These are phyloP conservation scores for Solanum gandarillasii DNA, from an alignment of 257 asterid species.

Conservation along the genomic window DNA sequence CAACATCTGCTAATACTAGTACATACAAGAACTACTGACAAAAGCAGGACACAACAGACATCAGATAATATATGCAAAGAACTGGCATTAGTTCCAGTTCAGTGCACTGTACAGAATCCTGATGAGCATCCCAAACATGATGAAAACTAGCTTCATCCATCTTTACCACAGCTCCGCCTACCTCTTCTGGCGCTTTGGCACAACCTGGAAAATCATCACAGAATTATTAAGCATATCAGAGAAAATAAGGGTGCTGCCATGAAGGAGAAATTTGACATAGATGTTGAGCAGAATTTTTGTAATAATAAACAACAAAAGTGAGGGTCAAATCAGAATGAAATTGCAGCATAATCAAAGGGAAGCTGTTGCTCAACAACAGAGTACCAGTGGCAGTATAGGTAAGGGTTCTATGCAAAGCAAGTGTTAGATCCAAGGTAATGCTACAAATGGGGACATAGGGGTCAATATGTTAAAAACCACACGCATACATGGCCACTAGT, in stretches of 20 bases:
- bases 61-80: conserved; percentile 10
- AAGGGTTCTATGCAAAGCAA: neutral
- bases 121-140: conserved; percentile 1
- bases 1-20: neutral
- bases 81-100: neutral
- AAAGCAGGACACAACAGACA: neutral
- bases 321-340: neutral
- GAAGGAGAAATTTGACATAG: neutral
- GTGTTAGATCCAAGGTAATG: neutral
- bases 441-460: neutral
- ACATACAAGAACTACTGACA: neutral
- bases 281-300: neutral
- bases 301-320: neutral
- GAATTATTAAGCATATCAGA: neutral
- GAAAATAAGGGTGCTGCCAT: neutral
- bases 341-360: neutral
- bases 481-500: neutral
- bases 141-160: neutral
- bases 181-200: conserved; percentile 41
- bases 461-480: neutral
- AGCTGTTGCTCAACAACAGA: neutral
- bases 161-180: neutral
- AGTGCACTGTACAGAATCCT: conserved; percentile 15
- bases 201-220: conserved; percentile 17
- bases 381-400: neutral